Evolutionary conservation across 1,139 yeast genomes (phyloP), one percentile per base, ranked within the genome.

Genomic region (Martiniozyma asiatica): DNA sequence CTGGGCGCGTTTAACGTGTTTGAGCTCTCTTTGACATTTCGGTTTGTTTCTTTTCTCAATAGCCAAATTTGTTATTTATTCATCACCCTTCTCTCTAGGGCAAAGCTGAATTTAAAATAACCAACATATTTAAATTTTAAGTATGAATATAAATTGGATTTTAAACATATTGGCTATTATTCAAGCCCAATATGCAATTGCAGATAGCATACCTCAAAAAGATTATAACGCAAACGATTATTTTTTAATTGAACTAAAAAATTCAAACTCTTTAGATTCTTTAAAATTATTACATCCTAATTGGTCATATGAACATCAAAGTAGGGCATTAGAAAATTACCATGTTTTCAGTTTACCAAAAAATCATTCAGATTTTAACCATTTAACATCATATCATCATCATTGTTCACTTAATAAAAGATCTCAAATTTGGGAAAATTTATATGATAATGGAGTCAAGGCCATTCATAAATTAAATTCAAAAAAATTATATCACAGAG

Each of bases 321-420:
- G 71, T 3, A 56, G 71, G 20, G 79, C 76, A 0, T 51, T 72
- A 22, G 73, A 68, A 21, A 59, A 70, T 35, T 75, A 72, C 47
- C 71, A 63, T 47, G 79, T 78, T 8, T 74, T 78, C 43, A 74
- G 84, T 22, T 48, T 67, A 14, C 47, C 52, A 20, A 67, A 69
- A 41, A 38, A 43, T 10, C 40, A 36, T 23, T 29, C 29, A 16
- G 31, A 35, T 21, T 30, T 42, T 19, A 35, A 39, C 14, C 13
- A 31, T 30, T 51, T 65, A 40, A 65, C 68, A 8, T 56, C 28
- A n/a, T 26, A 31, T 6, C 12, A 34, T n/a, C 18, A 28, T 35
- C 7, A 51, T 31, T 11, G 27, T 22, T 4, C 20, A 29, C 19
- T 15, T 29, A 17, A 8, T 32, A 3, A 18, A 61, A 42, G 35